phyloP scores from a whole-genome alignment of 495 filamentous ascomycete species.

The Penicillium psychrofluorescens region DNA sequence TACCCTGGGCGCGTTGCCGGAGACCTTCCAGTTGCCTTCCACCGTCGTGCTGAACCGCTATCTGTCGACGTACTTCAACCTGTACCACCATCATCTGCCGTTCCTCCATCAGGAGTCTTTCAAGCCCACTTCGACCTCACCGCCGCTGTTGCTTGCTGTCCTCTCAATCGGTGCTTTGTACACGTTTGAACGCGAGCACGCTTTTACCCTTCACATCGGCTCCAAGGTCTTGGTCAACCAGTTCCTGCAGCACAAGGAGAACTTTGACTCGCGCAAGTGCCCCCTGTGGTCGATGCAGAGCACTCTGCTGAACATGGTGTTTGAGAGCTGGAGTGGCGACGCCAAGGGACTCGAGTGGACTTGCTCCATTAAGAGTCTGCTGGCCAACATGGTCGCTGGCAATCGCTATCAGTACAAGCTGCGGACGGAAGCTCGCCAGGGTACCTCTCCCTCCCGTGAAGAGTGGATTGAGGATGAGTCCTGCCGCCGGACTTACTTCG shows the following conservation, averaged over 20 bases:
- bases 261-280: slow-evolving; percentile 97
- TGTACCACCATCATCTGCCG: slow-evolving; percentile 95
- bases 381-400: slow-evolving; percentile 97
- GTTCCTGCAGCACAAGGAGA: slow-evolving; percentile 95
- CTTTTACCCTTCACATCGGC: slow-evolving; percentile 93
- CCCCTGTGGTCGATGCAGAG: slow-evolving; percentile 97
- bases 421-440: slow-evolving; percentile 81
- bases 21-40: slow-evolving; percentile 81
- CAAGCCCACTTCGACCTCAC: slow-evolving; percentile 64
- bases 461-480: slow-evolving; percentile 98
- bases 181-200: slow-evolving; percentile 93
- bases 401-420: slow-evolving; percentile 95
- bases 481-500: slow-evolving; percentile 93
- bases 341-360: slow-evolving; percentile 97
- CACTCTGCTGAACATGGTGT: slow-evolving; percentile 95
- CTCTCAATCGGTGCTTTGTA: slow-evolving; percentile 95
- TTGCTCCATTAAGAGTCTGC: slow-evolving; percentile 93
- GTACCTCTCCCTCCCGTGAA: slow-evolving; percentile 64
- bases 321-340: slow-evolving; percentile 98
- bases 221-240: slow-evolving; percentile 95
- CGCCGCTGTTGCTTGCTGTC: slow-evolving; percentile 81
- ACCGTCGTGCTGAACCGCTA: slow-evolving; percentile 77
- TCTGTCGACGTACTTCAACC: slow-evolving; percentile 88
- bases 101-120: slow-evolving; percentile 95
- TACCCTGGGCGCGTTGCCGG: slow-evolving; percentile 71